Percentiles rank a stretch among this genome's conserved stretches.
Conservation (phyloP, 1,284 basidiomycete genomes). For the Heterobasidion parviporum region DNA sequence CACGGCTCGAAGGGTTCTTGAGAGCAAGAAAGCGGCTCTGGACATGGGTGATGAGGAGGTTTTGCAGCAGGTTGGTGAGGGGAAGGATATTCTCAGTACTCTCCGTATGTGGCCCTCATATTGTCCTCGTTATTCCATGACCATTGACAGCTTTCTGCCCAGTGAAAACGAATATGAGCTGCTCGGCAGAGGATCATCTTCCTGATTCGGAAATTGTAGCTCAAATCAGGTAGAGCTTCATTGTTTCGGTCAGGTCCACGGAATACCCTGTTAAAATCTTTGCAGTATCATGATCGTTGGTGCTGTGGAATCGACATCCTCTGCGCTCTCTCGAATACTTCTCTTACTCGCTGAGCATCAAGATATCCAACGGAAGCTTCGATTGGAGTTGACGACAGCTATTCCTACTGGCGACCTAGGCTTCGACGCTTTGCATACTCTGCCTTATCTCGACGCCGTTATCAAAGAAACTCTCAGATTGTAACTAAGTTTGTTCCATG, state of each 20-base stretch:
- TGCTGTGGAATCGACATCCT: constrained; percentile 14
- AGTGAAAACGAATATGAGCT: constrained; percentile 10
- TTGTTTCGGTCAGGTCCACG: background rate
- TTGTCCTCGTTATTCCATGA: too few relatives aligned
- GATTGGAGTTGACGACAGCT: constrained; percentile 15
- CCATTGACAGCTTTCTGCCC: background rate
- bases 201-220: constrained; percentile 5
- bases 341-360: constrained; percentile 10
- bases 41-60: constrained; percentile 25
- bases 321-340: constrained; percentile 10
- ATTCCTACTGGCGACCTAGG: constrained; percentile 5
- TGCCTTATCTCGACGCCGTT: constrained; percentile 13
- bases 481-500: constrained; percentile 8
- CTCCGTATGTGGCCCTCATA: constrained; percentile 22
- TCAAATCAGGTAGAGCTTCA: constrained; percentile 9
- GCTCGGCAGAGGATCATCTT: constrained; percentile 6
- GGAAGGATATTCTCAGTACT: constrained; percentile 41
- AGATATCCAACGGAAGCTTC: constrained; percentile 14
- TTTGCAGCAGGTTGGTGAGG: constrained; percentile 22
- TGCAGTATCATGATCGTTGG: constrained; percentile 8
- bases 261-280: background rate
- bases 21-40: constrained; percentile 29
- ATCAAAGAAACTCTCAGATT: constrained; percentile 18
- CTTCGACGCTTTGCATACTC: background rate
- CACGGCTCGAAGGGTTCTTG: constrained; percentile 28